Evolutionary conservation across 352 stramenopile genomes (phyloP).

Genomic region (Phytophthora ramorum): DNA sequence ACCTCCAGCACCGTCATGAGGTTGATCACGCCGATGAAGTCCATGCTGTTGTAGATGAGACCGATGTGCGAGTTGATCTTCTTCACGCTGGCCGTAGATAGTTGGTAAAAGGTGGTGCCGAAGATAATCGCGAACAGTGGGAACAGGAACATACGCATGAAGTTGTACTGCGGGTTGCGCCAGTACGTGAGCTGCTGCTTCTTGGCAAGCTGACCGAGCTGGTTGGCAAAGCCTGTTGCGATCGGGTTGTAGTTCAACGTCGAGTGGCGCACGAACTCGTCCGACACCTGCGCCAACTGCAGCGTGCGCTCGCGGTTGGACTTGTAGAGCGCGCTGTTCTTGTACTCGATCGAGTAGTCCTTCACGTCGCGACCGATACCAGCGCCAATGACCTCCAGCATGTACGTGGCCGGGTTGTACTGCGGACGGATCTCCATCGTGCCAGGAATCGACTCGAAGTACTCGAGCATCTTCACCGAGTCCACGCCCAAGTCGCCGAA

Average conservation of each 20-base stretch:
- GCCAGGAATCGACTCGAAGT: conserved; percentile 84
- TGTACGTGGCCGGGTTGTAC: conserved; percentile 28
- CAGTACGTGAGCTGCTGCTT: conserved; percentile 45
- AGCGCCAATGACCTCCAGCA: conserved; percentile 17
- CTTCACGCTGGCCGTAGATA: conserved; percentile 20
- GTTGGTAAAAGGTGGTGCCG: conserved; percentile 55
- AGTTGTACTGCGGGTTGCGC: conserved; percentile 20
- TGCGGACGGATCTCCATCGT: conserved; percentile 41
- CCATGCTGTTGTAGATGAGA: conserved; percentile 65
- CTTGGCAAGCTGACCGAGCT: conserved; percentile 21
- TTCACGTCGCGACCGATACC: conserved; percentile 26
- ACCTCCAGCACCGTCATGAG: conserved; percentile 46
- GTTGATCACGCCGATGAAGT: conserved; percentile 50
- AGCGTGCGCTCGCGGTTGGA: conserved; percentile 29
- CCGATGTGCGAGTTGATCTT: conserved; percentile 55
- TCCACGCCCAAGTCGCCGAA: conserved; percentile 90
- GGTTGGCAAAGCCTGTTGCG: conserved; percentile 1
- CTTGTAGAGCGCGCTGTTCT: conserved; percentile 18
- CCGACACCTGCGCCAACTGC: conserved; percentile 39
- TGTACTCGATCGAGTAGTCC: conserved; percentile 24
- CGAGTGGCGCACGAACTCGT: conserved; percentile 58
- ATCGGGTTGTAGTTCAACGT: conserved; percentile 52
- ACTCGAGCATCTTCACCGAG: conserved; percentile 84
- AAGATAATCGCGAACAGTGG: conserved; percentile 57
- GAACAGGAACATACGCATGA: conserved; percentile 54